Percentiles rank a stretch among this genome's conserved stretches.
These are phyloP conservation scores for Secale cereale DNA, from an alignment of 176 grass and related monocot genomes.

Conservation along the genomic window DNA sequence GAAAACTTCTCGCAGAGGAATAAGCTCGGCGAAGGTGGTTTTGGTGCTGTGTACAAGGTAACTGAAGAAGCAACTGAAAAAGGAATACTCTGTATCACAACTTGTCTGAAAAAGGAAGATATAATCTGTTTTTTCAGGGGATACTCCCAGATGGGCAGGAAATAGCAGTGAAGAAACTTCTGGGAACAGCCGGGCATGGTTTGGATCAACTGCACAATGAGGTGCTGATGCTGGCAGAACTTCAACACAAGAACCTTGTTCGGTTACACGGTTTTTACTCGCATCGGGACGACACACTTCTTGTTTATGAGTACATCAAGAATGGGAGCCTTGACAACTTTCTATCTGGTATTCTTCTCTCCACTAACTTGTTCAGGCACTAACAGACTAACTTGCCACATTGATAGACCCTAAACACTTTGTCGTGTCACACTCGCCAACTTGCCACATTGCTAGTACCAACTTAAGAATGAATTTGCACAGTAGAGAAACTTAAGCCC, in stretches of 20 bases:
- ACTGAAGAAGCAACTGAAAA: not conserved
- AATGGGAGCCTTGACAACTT: constrained; percentile 52
- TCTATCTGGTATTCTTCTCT: constrained; percentile 35
- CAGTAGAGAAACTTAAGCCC: not conserved
- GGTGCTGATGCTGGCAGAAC: constrained; percentile 36
- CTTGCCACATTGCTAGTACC: no score
- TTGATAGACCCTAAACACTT: not conserved
- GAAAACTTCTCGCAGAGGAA: no score
- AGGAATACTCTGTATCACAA: not conserved
- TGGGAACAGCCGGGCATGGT: constrained; percentile 20
- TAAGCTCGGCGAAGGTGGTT: no score
- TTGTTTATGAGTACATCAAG: constrained; percentile 60
- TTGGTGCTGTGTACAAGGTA: constrained; percentile 45
- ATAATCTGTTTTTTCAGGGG: constrained; percentile 26
- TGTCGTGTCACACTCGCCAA: no score
- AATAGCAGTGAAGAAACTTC: constrained; percentile 54
- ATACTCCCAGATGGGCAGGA: constrained; percentile 35
- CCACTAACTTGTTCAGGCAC: not conserved
- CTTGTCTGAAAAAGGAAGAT: not conserved
- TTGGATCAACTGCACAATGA: constrained; percentile 46
- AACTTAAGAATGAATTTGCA: not conserved
- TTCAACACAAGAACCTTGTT: no score
- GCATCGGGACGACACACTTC: constrained; percentile 26
- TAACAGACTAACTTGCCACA: not conserved
- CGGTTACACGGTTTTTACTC: constrained; percentile 45